phyloP scores from a whole-genome alignment of 305 asterid genomes.

The Petunia hybrid region DNA sequence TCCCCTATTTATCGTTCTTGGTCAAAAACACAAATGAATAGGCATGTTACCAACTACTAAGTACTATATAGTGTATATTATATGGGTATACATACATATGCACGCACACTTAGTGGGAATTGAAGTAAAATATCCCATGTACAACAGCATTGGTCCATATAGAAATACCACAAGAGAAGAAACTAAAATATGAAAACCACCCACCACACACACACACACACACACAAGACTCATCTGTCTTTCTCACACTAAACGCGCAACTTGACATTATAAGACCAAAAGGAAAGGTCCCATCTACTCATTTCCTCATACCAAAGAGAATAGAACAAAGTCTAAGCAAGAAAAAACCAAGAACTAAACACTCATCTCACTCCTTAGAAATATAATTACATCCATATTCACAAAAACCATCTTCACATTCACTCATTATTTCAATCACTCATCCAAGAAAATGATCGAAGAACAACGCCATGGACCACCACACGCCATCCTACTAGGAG shows the following conservation, averaged over 20 bases:
- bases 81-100: too few relatives aligned
- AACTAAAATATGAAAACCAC: too few relatives aligned
- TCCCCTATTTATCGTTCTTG: too few relatives aligned
- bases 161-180: too few relatives aligned
- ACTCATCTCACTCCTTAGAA: background rate
- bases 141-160: too few relatives aligned
- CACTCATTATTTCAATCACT: conserved; percentile 13
- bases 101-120: too few relatives aligned
- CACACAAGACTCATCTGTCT: background rate
- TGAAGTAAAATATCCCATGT: too few relatives aligned
- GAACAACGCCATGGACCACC: conserved; percentile 85
- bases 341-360: background rate
- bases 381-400: too few relatives aligned
- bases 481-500: conserved; percentile 74
- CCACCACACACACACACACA: background rate
- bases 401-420: background rate
- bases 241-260: conserved; percentile 8
- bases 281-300: conserved; percentile 1
- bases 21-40: too few relatives aligned
- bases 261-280: conserved; percentile 14
- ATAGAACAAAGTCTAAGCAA: background rate
- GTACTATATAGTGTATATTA: too few relatives aligned
- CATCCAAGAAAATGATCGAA: conserved; percentile 45
- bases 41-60: too few relatives aligned
- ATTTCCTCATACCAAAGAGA: background rate